These are phyloP conservation scores for Alternaria arborescens DNA, from an alignment of 2,329 filamentous ascomycete species.

Conservation along the genomic window DNA sequence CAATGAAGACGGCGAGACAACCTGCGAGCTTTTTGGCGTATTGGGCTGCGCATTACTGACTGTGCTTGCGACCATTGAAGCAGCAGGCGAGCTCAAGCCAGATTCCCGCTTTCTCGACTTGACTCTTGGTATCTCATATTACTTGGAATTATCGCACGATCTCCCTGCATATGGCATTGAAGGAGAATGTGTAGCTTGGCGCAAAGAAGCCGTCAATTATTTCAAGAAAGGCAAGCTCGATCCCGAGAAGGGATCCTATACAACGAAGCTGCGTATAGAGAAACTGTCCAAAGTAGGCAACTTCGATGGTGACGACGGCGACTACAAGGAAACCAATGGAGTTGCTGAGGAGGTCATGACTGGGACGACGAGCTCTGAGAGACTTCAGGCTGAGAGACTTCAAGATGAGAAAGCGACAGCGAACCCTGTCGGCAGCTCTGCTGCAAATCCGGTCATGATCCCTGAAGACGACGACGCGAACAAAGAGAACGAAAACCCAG, in stretches of 20 bases:
- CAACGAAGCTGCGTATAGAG: constrained; percentile 18
- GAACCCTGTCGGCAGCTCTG: not conserved
- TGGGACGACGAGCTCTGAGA: not conserved
- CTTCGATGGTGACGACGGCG: not conserved
- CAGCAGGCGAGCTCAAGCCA: constrained; percentile 24
- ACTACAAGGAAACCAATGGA: not conserved
- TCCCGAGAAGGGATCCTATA: constrained; percentile 16
- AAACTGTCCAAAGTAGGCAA: constrained; percentile 14
- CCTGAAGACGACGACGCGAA: constrained; percentile 8
- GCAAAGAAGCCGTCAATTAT: constrained; percentile 18
- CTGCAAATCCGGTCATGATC: constrained; percentile 3
- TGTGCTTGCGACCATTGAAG: constrained; percentile 21
- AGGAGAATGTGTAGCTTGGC: constrained; percentile 22
- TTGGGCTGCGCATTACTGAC: constrained; percentile 31
- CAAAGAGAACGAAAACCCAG: constrained; percentile 10
- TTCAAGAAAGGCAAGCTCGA: constrained; percentile 28
- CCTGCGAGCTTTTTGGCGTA: constrained; percentile 14
- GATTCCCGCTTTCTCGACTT: constrained; percentile 30
- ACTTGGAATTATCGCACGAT: constrained; percentile 19
- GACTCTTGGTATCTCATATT: constrained; percentile 27
- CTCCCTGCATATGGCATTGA: constrained; percentile 28
- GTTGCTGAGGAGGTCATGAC: not conserved
- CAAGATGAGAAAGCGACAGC: not conserved
- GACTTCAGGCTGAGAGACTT: not conserved
- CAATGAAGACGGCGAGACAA: constrained; percentile 22